phyloP scores from a whole-genome alignment of 176 grass and related monocot genomes.

The Avena sativa region DNA sequence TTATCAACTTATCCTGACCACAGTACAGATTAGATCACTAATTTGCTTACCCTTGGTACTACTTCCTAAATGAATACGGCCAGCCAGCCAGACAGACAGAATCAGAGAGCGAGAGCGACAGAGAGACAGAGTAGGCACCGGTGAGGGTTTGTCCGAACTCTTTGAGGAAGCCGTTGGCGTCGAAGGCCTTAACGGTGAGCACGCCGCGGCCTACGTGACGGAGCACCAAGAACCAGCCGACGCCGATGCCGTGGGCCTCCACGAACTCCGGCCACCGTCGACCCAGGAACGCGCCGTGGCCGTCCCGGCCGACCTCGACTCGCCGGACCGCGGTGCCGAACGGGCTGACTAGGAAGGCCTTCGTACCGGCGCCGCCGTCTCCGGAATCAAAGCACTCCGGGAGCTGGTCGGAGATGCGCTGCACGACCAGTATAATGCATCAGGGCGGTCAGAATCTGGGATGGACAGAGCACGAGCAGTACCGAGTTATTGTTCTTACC shows the following conservation, averaged over 20 bases:
- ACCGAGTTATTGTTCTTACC: neutral
- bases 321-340: conserved; percentile 38
- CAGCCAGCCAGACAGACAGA: neutral
- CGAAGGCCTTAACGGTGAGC: conserved; percentile 43
- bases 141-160: conserved; percentile 9
- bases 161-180: conserved; percentile 32
- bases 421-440: neutral
- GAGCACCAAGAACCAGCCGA: conserved; percentile 42
- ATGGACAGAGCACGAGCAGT: neutral
- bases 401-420: conserved; percentile 45
- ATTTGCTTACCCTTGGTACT: neutral
- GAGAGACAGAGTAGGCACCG: neutral
- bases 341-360: conserved; percentile 13
- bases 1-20: neutral
- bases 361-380: too few species aligned
- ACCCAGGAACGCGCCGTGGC: conserved; percentile 36
- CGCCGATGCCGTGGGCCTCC: conserved; percentile 30
- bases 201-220: conserved; percentile 18
- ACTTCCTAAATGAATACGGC: neutral
- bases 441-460: neutral
- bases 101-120: neutral
- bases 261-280: conserved; percentile 44
- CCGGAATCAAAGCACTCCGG: neutral
- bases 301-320: conserved; percentile 28
- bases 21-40: neutral